Evolutionary conservation across 2,329 filamentous ascomycete species (phyloP), one percentile per base, ranked within the genome.

Genomic region (Aureobasidium musti): DNA sequence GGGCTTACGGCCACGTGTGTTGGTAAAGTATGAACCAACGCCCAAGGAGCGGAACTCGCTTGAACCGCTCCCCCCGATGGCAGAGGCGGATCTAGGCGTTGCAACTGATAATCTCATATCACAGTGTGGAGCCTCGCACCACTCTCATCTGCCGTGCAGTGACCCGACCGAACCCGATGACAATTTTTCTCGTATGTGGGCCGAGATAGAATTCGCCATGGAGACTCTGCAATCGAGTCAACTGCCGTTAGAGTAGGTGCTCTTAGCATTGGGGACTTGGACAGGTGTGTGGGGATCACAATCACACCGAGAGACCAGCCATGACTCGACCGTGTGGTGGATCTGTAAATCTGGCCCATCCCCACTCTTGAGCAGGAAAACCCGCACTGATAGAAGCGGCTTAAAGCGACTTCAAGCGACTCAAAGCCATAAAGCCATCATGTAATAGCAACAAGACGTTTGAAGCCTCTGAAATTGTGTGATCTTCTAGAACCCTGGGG

Each of bases 401-500:
- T 10, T 17, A 19, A 30, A n/a, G 47, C 47, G 14, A 30, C 6
- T 33, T 8, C 8, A 19, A 50, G 47, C 47, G 47, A 28, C 47
- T 28, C 26, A 33, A 17, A n/a, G 37, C 10, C 19, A 26, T 19
- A 33, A 45, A 33, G 23, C 10, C 54, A 30, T 45, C 26, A 10
- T 45, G 39, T 5, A 5, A 33, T 33, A 26, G 1, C 11, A 41
- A 45, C 37, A 49, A 49, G 39, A 49, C 57, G 57, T 61, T 47
- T 45, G 19, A 33, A 39, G 39, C 54, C 54, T 59, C 39, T 21
- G 19, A 59, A 43, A 59, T 49, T 35, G 43, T 52, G 59, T 63
- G 59, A 63, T 53, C n/a, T 54, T 64, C 61, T 64, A 54, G 61
- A 54, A 64, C 30, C 8, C 60, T 43, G 47, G 45, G 47, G 60